A percentile compares a stretch with the other conserved stretches of the same genome.
phyloP scores from a whole-genome alignment of 2,329 filamentous ascomycete species.

The Cercospora nicotianae region DNA sequence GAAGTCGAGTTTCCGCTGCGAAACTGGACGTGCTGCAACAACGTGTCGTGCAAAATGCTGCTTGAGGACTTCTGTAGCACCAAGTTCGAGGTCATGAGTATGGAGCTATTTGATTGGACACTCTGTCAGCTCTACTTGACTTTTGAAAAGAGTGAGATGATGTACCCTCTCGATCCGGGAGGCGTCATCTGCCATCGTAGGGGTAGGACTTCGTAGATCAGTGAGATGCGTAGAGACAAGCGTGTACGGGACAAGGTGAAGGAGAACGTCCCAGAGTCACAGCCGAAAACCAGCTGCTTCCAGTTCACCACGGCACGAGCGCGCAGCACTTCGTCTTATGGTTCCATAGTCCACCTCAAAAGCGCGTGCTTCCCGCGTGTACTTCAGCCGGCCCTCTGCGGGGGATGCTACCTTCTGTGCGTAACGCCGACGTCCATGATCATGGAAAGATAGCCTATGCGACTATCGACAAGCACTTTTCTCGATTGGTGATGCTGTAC shows the following conservation, averaged over 20 bases:
- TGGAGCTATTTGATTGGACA: conserved; percentile 22
- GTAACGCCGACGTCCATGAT: not conserved
- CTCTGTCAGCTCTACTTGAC: not conserved
- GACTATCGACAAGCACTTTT: not conserved
- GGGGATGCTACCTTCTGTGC: not conserved
- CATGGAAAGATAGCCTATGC: not conserved
- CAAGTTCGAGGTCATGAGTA: conserved; percentile 50
- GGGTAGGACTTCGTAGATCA: not conserved
- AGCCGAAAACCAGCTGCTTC: not conserved
- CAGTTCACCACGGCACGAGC: not conserved
- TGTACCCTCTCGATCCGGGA: not conserved
- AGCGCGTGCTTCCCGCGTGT: not conserved
- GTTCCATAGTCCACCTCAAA: not conserved
- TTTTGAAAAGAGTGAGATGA: not conserved
- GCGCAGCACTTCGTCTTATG: not conserved
- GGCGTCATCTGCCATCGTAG: not conserved
- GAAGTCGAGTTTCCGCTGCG: conserved; percentile 56
- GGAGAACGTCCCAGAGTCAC: not conserved
- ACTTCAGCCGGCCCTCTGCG: not conserved
- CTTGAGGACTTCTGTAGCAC: conserved; percentile 56
- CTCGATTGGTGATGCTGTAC: not conserved
- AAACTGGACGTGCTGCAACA: conserved; percentile 52
- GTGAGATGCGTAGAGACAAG: not conserved
- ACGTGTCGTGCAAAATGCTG: conserved; percentile 54
- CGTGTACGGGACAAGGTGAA: not conserved